A percentile compares a stretch with the other conserved stretches of the same genome.
Conservation (phyloP, 2,329 filamentous ascomycete genomes). For the Penicillium sp. region DNA sequence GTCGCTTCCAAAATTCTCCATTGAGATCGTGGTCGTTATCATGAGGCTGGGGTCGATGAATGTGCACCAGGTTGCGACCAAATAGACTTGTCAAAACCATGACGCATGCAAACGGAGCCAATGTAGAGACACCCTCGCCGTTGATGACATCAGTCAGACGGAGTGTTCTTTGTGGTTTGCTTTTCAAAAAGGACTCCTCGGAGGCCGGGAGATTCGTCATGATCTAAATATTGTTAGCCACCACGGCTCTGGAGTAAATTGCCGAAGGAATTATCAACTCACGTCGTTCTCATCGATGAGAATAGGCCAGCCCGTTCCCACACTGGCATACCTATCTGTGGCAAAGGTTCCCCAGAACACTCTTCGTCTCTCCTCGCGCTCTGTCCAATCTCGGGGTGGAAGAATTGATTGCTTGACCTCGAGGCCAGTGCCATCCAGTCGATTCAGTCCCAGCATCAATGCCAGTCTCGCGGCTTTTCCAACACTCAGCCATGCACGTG, state of each 20-base stretch:
- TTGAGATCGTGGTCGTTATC: slow-evolving; percentile 86
- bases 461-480: slow-evolving; percentile 77
- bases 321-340: slow-evolving; percentile 87
- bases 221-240: slow-evolving; percentile 54
- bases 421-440: slow-evolving; percentile 76
- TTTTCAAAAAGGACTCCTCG: slow-evolving; percentile 82
- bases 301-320: slow-evolving; percentile 98
- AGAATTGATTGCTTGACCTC: slow-evolving; percentile 93
- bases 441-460: slow-evolving; percentile 91
- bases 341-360: slow-evolving; percentile 97
- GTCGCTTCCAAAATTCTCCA: slow-evolving; percentile 93
- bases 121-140: slow-evolving; percentile 69
- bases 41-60: slow-evolving; percentile 81
- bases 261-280: slow-evolving; percentile 25
- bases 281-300: slow-evolving; percentile 85
- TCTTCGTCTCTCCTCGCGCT: slow-evolving; percentile 83
- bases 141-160: slow-evolving; percentile 59
- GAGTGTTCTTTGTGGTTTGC: slow-evolving; percentile 70
- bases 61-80: slow-evolving; percentile 84
- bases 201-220: slow-evolving; percentile 80
- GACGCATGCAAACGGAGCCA: slow-evolving; percentile 79
- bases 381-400: slow-evolving; percentile 88
- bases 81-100: slow-evolving; percentile 87
- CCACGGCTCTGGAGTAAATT: not conserved
- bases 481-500: slow-evolving; percentile 89